phyloP scores from a whole-genome alignment of 108 stramenopile genomes.

The Nitzschia palea region DNA sequence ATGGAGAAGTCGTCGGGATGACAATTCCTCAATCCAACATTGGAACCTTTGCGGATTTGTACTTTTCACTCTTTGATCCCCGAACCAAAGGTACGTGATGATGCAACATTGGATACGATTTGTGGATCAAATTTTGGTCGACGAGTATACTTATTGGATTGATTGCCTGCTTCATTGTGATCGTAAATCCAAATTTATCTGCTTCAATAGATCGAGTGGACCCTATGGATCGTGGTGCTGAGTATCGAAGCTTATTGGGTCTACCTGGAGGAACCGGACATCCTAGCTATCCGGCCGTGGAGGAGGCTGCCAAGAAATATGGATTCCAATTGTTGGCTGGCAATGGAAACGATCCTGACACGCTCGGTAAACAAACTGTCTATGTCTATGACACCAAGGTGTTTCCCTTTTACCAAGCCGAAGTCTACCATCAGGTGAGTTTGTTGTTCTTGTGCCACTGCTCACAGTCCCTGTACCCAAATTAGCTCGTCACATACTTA shows the following conservation, averaged over 20 bases:
- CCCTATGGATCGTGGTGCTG: slow-evolving; percentile 81
- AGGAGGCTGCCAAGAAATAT: slow-evolving; percentile 50
- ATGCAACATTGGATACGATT: too few species aligned
- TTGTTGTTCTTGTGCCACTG: too few species aligned
- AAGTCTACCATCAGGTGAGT: slow-evolving; percentile 52
- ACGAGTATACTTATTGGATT: not conserved
- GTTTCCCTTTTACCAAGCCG: slow-evolving; percentile 64
- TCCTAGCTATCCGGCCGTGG: slow-evolving; percentile 43
- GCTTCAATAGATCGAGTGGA: slow-evolving; percentile 57
- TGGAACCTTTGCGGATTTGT: slow-evolving; percentile 73
- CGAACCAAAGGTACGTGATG: slow-evolving; percentile 53
- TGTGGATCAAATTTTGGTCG: not conserved
- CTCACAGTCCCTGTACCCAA: too few species aligned
- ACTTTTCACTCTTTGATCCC: slow-evolving; percentile 77
- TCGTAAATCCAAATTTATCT: not conserved
- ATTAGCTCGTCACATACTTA: too few species aligned
- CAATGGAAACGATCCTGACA: slow-evolving; percentile 79
- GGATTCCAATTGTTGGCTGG: slow-evolving; percentile 64
- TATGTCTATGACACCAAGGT: slow-evolving; percentile 72
- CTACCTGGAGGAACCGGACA: slow-evolving; percentile 65
- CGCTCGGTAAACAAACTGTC: slow-evolving; percentile 61
- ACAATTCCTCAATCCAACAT: slow-evolving; percentile 62
- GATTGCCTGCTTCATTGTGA: not conserved
- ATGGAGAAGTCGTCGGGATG: slow-evolving; percentile 88
- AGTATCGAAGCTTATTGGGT: slow-evolving; percentile 78